phyloP scores from a whole-genome alignment of 1,139 yeast genomes.

The Suhomyces bribrorum region DNA sequence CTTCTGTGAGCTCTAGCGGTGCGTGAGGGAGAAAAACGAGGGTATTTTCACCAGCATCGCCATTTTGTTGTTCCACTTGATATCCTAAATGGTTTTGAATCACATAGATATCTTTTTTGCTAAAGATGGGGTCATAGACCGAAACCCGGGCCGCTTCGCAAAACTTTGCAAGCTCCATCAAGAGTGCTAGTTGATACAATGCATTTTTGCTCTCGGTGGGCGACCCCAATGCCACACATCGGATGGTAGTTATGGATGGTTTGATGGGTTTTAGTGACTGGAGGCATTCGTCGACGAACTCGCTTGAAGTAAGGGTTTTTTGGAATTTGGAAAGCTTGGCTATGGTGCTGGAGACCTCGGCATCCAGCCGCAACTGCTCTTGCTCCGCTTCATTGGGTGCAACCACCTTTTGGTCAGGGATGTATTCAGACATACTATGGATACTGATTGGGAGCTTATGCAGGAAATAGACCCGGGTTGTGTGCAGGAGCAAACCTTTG shows the following conservation, averaged over 20 bases:
- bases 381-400: constrained; percentile 1
- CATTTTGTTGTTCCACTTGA: constrained; percentile 23
- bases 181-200: constrained; percentile 62
- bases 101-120: constrained; percentile 40
- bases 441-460: constrained; percentile 2
- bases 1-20: constrained; percentile 58
- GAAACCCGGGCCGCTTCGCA: constrained; percentile 37
- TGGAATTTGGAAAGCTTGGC: constrained; percentile 1
- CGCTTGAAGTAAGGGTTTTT: constrained; percentile 18
- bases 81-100: constrained; percentile 23
- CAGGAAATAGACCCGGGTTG: constrained; percentile 1
- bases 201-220: constrained; percentile 61
- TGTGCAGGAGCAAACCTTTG: not conserved
- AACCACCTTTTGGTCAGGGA: constrained; percentile 5
- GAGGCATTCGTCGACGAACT: constrained; percentile 24
- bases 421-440: constrained; percentile 9
- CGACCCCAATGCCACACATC: constrained; percentile 76
- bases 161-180: constrained; percentile 37
- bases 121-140: constrained; percentile 66
- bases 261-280: constrained; percentile 13
- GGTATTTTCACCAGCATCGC: constrained; percentile 22
- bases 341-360: not conserved
- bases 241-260: constrained; percentile 31
- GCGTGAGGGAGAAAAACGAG: constrained; percentile 76
- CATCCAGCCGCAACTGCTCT: not conserved